Evolutionary conservation across 148 eudicot genomes (phyloP).

Genomic region (Bassia scoparia): DNA sequence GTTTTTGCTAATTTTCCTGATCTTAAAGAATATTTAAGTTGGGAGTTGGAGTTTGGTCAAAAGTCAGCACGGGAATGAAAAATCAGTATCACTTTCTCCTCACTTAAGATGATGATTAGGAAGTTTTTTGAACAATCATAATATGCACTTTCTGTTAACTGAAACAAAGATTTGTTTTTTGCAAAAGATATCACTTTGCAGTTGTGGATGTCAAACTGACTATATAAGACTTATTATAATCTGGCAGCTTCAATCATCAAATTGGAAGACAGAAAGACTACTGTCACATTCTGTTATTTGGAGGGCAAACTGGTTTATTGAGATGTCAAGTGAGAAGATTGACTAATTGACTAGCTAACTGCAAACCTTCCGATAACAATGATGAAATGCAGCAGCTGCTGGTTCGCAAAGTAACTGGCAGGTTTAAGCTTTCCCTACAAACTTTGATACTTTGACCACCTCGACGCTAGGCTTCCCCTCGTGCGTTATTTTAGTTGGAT

Average conservation of each 20-base stretch:
- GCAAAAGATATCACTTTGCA: not conserved
- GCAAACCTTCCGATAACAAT: not conserved
- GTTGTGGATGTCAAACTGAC: slow-evolving; percentile 9
- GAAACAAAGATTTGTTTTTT: not conserved
- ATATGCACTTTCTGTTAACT: not conserved
- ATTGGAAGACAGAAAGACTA: slow-evolving; percentile 83
- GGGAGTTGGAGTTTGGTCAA: not conserved
- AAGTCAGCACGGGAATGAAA: not conserved
- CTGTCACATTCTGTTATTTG: slow-evolving; percentile 72
- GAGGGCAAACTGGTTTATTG: slow-evolving; percentile 70
- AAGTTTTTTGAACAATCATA: too few species aligned
- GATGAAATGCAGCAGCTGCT: not conserved
- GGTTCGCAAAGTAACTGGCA: not conserved
- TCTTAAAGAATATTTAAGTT: not conserved
- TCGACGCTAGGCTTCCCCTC: not conserved
- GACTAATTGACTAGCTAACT: slow-evolving; percentile 37
- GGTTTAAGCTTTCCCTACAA: not conserved
- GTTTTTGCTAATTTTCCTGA: too few species aligned
- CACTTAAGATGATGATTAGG: not conserved
- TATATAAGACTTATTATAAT: not conserved
- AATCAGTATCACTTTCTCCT: not conserved
- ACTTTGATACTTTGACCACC: not conserved
- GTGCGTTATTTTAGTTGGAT: too few species aligned
- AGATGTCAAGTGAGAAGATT: slow-evolving; percentile 36
- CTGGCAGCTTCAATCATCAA: slow-evolving; percentile 61